A percentile compares a stretch with the other conserved stretches of the same genome.
These are phyloP conservation scores for Venturia aucupariae DNA, from an alignment of 2,329 filamentous ascomycete species.

Conservation along the genomic window DNA sequence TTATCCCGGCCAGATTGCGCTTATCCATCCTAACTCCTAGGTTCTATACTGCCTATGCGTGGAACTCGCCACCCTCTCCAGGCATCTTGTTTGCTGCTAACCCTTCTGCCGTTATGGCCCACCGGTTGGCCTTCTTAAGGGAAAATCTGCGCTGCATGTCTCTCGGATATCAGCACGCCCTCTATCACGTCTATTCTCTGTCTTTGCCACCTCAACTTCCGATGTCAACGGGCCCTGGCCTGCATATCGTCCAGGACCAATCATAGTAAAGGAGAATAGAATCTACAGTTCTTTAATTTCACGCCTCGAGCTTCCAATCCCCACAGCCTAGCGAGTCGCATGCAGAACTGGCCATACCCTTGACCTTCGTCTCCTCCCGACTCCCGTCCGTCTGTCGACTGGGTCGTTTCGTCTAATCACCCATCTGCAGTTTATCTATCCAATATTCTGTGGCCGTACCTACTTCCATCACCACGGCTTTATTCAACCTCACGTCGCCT, in stretches of 20 bases:
- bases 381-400: background rate
- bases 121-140: constrained; percentile 5
- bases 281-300: background rate
- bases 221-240: background rate
- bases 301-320: background rate
- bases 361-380: background rate
- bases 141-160: constrained; percentile 8
- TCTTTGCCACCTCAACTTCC: background rate
- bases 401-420: background rate
- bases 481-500: constrained; percentile 1
- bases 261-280: background rate
- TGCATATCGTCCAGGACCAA: background rate
- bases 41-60: background rate
- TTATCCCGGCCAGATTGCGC: background rate
- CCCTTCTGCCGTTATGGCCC: background rate
- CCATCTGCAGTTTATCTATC: background rate
- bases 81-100: constrained; percentile 2
- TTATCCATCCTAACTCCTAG: background rate
- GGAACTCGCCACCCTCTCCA: constrained; percentile 1
- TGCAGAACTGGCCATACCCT: background rate
- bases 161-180: background rate
- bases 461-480: background rate
- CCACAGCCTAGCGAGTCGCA: background rate
- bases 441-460: background rate
- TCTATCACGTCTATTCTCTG: background rate